Conservation (phyloP, 257 asterid genomes). For the Solanum tacnaense region DNA sequence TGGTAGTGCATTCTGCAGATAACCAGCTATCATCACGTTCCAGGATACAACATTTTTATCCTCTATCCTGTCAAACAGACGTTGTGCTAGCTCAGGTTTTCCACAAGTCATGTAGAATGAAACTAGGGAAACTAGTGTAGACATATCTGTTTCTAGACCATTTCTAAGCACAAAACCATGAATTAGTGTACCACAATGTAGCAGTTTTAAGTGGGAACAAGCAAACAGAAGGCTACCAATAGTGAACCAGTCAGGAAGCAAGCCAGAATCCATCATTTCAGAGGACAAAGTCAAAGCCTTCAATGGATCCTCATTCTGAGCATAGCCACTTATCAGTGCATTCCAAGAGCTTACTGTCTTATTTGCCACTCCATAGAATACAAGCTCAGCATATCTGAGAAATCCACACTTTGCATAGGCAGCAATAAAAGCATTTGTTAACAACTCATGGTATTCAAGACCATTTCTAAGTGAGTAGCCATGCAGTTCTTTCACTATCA, state of each 20-base stretch:
- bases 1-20: constrained; percentile 10
- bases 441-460: not conserved
- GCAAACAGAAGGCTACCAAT: constrained; percentile 19
- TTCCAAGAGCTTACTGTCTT: constrained; percentile 24
- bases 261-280: constrained; percentile 11
- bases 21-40: constrained; percentile 28
- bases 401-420: constrained; percentile 22
- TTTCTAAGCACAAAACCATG: constrained; percentile 18
- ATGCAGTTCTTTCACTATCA: constrained; percentile 21
- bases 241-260: constrained; percentile 17
- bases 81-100: constrained; percentile 3
- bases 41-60: constrained; percentile 7
- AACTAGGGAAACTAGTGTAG: constrained; percentile 12
- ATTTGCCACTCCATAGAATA: constrained; percentile 4
- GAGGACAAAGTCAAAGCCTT: constrained; percentile 5
- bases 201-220: constrained; percentile 5
- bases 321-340: constrained; percentile 15
- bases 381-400: constrained; percentile 5
- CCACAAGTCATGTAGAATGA: constrained; percentile 21
- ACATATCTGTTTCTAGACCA: constrained; percentile 9
- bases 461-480: constrained; percentile 16
- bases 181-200: constrained; percentile 4
- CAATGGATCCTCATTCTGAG: constrained; percentile 3
- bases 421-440: constrained; percentile 17
- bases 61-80: not conserved